Evolutionary conservation across 805 yeast species (phyloP).

Genomic region (Saccharomycopsis fodiens): DNA sequence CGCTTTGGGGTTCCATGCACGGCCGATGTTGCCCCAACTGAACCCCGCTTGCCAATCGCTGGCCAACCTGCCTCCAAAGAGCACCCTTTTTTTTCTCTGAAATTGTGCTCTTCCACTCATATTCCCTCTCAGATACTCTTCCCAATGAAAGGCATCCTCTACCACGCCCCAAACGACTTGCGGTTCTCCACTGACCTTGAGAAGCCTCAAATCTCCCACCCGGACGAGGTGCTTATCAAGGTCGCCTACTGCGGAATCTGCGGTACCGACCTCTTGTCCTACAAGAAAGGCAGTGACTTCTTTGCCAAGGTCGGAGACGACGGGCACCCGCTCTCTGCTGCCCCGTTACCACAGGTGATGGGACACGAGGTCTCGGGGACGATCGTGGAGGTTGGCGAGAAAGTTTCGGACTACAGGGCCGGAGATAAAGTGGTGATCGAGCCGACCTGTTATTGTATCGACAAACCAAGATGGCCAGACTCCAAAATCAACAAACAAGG

Average conservation of each 20-base stretch:
- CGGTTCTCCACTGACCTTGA: slow-evolving; percentile 28
- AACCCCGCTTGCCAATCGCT: too few species aligned
- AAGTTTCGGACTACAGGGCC: slow-evolving; percentile 34
- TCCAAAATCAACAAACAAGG: slow-evolving; percentile 22
- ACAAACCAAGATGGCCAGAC: slow-evolving; percentile 27
- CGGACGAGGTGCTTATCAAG: slow-evolving; percentile 36
- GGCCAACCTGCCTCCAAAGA: too few species aligned
- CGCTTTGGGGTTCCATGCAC: too few species aligned
- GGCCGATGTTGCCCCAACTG: too few species aligned
- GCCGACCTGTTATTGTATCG: slow-evolving; percentile 38
- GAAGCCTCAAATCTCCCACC: slow-evolving; percentile 25
- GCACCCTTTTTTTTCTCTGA: too few species aligned
- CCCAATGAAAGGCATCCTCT: slow-evolving; percentile 35
- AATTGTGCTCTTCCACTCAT: neutral
- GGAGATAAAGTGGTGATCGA: slow-evolving; percentile 58
- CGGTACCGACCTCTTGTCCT: slow-evolving; percentile 57
- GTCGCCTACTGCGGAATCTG: slow-evolving; percentile 53
- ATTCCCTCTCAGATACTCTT: neutral
- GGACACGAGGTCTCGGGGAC: slow-evolving; percentile 52
- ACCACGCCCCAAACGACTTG: slow-evolving; percentile 33
- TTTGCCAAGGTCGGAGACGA: slow-evolving; percentile 29
- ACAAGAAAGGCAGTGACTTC: slow-evolving; percentile 49
- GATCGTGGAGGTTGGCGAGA: slow-evolving; percentile 37
- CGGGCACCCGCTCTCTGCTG: slow-evolving; percentile 34
- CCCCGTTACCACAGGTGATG: slow-evolving; percentile 38